Evolutionary conservation across 352 stramenopile species (phyloP), one percentile per base, ranked within the genome.

Genomic region (Phytophthora fragariae): DNA sequence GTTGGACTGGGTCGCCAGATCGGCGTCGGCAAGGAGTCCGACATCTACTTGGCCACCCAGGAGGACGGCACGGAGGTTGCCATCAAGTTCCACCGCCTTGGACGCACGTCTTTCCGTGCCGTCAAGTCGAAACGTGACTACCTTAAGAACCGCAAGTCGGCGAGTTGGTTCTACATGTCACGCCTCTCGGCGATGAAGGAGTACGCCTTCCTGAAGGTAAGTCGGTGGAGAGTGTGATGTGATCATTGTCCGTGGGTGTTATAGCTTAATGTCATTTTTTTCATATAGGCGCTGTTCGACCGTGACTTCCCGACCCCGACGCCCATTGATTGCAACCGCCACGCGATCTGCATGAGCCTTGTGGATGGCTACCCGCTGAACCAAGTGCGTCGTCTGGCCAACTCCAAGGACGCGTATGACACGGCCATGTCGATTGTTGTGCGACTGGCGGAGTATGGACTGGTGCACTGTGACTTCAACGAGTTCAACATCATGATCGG

Each of bases 401-500:
- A 98, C 67, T 97, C 93, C n/a, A 95, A 97, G 65, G 86, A 92
- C 19, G 93, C 99, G n/a, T 99, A 99, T 80, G 81, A 98, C 39
- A 88, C 95, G 73, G 93, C 92, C 62, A 98, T 99, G 79, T 84
- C 93, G n/a, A 94, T 99, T 56, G 91, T 99, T n/a, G 85, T 98
- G 47, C 89, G 95, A n/a, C 83, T 99, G 49, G 98, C 98, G 10
- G 82, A 97, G 65, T 98, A 98, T 80, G 98, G 98, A 19, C 88
- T 99, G 29, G 97, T 99, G 15, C 98, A 99, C 85, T 99, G 98
- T 77, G 98, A 99, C 82, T 99, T 99, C 76, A 99, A 99, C 88
- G 98, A 99, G 85, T 99, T 99, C 84, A 99, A 99, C 83, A 91
- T 99, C 57, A 98, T 99, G 92, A 96, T 99, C 27, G 92, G 98